Evolutionary conservation across 192 early-diverging fungal species (phyloP).

Genomic region (Diversispora epigaea): DNA sequence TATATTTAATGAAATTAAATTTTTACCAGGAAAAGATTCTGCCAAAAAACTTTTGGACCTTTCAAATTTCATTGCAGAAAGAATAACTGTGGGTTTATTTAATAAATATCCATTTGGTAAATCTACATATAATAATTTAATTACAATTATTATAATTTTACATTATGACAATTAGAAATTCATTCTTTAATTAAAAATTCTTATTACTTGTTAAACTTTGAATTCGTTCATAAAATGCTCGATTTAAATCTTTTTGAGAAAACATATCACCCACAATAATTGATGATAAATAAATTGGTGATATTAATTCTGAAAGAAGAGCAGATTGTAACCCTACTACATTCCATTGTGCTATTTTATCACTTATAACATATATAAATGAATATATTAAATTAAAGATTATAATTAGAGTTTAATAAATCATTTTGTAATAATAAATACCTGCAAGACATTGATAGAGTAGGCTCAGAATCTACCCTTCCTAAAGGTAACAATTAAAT

Average conservation of each 20-base stretch:
- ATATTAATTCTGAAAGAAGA: slow-evolving; percentile 59
- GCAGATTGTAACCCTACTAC: slow-evolving; percentile 76
- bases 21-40: not conserved
- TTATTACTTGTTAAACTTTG: slow-evolving; percentile 13
- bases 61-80: not conserved
- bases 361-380: slow-evolving; percentile 51
- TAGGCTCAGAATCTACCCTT: slow-evolving; percentile 70
- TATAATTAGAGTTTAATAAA: not conserved
- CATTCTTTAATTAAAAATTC: not conserved
- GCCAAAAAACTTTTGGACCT: slow-evolving; percentile 1
- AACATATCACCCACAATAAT: slow-evolving; percentile 72
- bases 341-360: slow-evolving; percentile 91
- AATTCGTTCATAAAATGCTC: slow-evolving; percentile 66
- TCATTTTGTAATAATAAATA: slow-evolving; percentile 25
- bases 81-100: not conserved
- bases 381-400: not conserved
- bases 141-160: not conserved
- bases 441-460: slow-evolving; percentile 74
- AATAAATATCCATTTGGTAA: slow-evolving; percentile 1
- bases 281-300: slow-evolving; percentile 67
- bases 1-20: slow-evolving; percentile 11
- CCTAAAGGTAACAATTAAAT: slow-evolving; percentile 36
- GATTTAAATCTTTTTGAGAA: slow-evolving; percentile 55
- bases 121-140: not conserved
- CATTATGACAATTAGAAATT: not conserved